Conservation (phyloP, 2,329 filamentous ascomycete genomes). For the Chalaropsis thielavioides region DNA sequence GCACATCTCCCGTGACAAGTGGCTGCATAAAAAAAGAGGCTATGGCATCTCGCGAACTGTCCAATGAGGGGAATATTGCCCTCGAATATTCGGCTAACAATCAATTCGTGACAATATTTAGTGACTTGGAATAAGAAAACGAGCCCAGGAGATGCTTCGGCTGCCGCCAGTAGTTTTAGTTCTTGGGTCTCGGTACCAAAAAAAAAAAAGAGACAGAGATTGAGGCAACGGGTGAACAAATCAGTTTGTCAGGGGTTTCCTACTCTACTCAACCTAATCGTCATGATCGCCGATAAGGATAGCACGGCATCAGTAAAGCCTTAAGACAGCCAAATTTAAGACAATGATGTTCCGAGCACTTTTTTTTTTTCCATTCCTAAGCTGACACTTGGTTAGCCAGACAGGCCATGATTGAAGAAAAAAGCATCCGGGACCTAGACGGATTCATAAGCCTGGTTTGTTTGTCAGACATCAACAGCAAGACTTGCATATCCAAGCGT, state of each 20-base stretch:
- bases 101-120: not conserved
- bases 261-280: not conserved
- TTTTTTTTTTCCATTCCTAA: not conserved
- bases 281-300: constrained; percentile 1
- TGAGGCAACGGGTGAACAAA: not conserved
- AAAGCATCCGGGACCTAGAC: no score
- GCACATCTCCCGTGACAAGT: not conserved
- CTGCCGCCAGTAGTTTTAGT: not conserved
- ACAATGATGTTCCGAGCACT: not conserved
- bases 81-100: not conserved
- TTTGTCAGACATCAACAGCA: no score
- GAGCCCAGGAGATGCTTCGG: not conserved
- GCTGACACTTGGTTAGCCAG: not conserved
- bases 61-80: not conserved
- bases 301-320: not conserved
- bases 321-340: not conserved
- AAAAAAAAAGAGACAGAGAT: not conserved
- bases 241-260: not conserved
- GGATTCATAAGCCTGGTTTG: no score
- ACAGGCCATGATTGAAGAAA: no score
- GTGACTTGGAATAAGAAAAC: not conserved
- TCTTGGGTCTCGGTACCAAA: not conserved
- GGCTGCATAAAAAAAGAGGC: not conserved
- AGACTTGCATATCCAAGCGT: no score
- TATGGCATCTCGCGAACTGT: not conserved